Percentiles rank a stretch among this genome's conserved stretches.
Evolutionary conservation across 306 rosid genomes (phyloP).

Genomic region (Adenanthera pavonina): DNA sequence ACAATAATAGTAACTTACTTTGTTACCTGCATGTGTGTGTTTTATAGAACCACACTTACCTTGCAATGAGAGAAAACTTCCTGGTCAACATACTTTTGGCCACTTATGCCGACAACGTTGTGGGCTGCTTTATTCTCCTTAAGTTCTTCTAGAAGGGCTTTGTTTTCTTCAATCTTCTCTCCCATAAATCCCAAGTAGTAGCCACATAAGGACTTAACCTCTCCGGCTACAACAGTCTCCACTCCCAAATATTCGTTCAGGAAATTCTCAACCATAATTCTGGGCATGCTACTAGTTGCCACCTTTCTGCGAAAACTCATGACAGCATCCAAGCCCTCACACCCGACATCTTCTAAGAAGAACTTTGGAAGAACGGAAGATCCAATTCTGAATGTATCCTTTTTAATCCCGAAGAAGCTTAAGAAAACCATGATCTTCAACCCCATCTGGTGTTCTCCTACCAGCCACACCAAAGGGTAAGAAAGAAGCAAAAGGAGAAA

Average conservation of each 20-base stretch:
- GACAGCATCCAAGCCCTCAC: constrained; percentile 64
- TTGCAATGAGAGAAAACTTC: constrained; percentile 55
- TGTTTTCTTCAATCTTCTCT: neutral
- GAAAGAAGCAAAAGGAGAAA: constrained; percentile 53
- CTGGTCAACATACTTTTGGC: constrained; percentile 36
- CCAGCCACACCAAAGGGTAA: constrained; percentile 60
- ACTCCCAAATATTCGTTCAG: constrained; percentile 62
- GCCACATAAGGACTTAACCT: constrained; percentile 56
- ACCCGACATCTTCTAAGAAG: constrained; percentile 62
- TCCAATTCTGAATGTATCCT: constrained; percentile 53
- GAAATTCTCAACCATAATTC: constrained; percentile 67
- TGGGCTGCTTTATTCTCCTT: neutral
- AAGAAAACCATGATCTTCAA: constrained; percentile 65
- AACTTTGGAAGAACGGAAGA: constrained; percentile 70
- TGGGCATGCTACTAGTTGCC: constrained; percentile 60
- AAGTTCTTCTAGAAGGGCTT: neutral
- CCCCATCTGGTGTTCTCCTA: constrained; percentile 51
- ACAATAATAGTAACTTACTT: too few species aligned
- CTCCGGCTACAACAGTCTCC: constrained; percentile 63
- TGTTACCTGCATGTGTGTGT: neutral
- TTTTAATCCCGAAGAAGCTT: constrained; percentile 61
- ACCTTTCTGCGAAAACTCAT: constrained; percentile 53
- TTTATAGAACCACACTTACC: constrained; percentile 43
- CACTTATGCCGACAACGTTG: neutral
- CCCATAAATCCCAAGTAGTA: constrained; percentile 55